Conservation (phyloP, 2,329 filamentous ascomycete genomes). For the Hypoxylon sp. region DNA sequence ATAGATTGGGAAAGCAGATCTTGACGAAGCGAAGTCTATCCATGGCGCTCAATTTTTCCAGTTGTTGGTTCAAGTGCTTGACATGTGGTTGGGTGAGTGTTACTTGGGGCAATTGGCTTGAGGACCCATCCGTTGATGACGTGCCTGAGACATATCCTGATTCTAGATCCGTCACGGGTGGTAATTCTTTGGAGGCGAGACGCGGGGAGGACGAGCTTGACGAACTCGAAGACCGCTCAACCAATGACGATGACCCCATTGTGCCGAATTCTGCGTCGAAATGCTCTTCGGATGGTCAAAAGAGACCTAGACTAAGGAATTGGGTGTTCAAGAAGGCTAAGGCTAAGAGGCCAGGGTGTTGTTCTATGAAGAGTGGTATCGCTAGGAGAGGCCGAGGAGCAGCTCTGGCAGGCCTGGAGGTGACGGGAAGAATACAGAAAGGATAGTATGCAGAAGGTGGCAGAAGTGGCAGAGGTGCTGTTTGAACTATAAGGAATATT, state of each 20-base stretch:
- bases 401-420: slow-evolving; percentile 3
- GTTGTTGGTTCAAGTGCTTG: slow-evolving; percentile 88
- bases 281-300: slow-evolving; percentile 6
- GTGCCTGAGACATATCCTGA: slow-evolving; percentile 84
- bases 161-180: slow-evolving; percentile 66
- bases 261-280: slow-evolving; percentile 20
- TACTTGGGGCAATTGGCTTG: slow-evolving; percentile 76
- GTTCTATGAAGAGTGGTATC: slow-evolving; percentile 5
- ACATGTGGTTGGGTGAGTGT: slow-evolving; percentile 90
- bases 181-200: slow-evolving; percentile 54
- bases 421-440: slow-evolving; percentile 18
- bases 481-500: slow-evolving; percentile 34
- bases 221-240: slow-evolving; percentile 56
- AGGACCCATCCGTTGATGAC: slow-evolving; percentile 71
- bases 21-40: slow-evolving; percentile 95
- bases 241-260: slow-evolving; percentile 44
- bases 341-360: not conserved
- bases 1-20: slow-evolving; percentile 89
- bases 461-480: slow-evolving; percentile 21
- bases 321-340: not conserved
- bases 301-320: not conserved
- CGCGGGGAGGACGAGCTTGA: slow-evolving; percentile 57
- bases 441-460: slow-evolving; percentile 25
- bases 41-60: slow-evolving; percentile 88
- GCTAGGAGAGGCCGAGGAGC: slow-evolving; percentile 3